Base-by-base conservation (phyloP, 164 flowering plant genomes). In the Kingdonia uniflora region DNA sequence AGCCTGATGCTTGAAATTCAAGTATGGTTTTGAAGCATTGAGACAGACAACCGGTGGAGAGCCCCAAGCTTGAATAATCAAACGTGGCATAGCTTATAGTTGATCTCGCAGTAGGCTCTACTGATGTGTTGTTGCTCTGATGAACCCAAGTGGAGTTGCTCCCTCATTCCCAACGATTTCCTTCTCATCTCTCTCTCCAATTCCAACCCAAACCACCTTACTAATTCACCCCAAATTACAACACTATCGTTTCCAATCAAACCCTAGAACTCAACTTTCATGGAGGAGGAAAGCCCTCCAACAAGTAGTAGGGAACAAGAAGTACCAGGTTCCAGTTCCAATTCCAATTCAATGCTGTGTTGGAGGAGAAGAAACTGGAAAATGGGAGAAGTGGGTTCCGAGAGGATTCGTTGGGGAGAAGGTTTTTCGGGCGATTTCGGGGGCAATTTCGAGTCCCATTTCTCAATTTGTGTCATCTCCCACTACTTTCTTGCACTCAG, bases 401-500 rank as follows among this genome's bases (percentile, higher is more conserved):
- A 62, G 51, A 23, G 74, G 69, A 26, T 58, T 55, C n/a, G 57
- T 82, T 25, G 86, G 84, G 5, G 99, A 94, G 61, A 83, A 61
- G 66, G 65, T 87, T 40, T 57, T 94, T 47, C 64, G 78, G 44
- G 43, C 72, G 63, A 88, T 94, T 6, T 58, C 96, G 0, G 73
- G 80, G 14, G 91, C 95, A 6, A 87, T 92, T 21, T 78, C 88
- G 1, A 82, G 97, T 58, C 99, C 99, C 40, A 85, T 94, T 67
- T 66, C 75, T 62, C 97, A 89, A 72, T 94, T 71, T 65, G 73
- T 94, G 6, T 68, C 95, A 14, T 69, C 82, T 16, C 99, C 99
- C 49, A 52, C 78, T 41, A 94, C 99, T 3, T 84, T 89, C 64
- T 73, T 94, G 71, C 99, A 89, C 64, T 67, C 81, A 0, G 75